Base-by-base conservation (phyloP, 2,329 filamentous ascomycete genomes). In the Dothideomycetidae sp. region DNA sequence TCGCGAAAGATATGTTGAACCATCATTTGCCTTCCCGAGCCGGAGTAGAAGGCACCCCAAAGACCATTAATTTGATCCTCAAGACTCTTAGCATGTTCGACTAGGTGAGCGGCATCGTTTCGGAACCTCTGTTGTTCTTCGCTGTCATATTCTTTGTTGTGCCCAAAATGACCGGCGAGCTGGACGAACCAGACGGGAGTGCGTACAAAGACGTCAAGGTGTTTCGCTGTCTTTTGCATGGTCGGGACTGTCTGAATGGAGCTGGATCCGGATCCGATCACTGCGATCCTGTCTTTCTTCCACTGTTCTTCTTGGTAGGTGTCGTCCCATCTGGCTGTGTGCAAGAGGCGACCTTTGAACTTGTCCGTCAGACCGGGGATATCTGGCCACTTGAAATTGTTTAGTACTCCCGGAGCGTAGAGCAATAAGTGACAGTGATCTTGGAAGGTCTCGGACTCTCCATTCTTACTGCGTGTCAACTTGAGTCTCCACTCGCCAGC, bases 401-500 rank as follows among this genome's bases (percentile, higher is more conserved):
- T 62, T 38, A 64, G 33, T 9, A 64, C 55, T 14, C 63, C 62
- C 3, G 59, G 59, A 3, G 59, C 62, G 37, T 66, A 57, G 1
- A 67, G 46, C 3, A 66, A 43, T 2, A 67, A 34, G 39, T 66
- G 53, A 40, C 61, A 64, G 19, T 56, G 49, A 7, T 66, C 63
- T 21, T 60, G 55, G 32, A 62, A 62, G 12, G 53, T 47, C 10
- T 56, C 53, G 10, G 16, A 16, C 15, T 29, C 34, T 15, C 26
- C 15, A 26, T 4, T 14, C 13, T 14, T 15, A 4, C 47, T 59
- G 40, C 68, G 56, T n/a, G 54, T 53, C 4, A 70, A 50, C 28
- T 60, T 64, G 10, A 71, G 60, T 5, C 54, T 58, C 68, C 67
- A 71, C 43, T 65, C 55, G 3, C 65, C 67, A 3, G 48, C 50